Evolutionary conservation across 1,284 basidiomycete species (phyloP).

Genomic region (Sanghuangporus baumii): DNA sequence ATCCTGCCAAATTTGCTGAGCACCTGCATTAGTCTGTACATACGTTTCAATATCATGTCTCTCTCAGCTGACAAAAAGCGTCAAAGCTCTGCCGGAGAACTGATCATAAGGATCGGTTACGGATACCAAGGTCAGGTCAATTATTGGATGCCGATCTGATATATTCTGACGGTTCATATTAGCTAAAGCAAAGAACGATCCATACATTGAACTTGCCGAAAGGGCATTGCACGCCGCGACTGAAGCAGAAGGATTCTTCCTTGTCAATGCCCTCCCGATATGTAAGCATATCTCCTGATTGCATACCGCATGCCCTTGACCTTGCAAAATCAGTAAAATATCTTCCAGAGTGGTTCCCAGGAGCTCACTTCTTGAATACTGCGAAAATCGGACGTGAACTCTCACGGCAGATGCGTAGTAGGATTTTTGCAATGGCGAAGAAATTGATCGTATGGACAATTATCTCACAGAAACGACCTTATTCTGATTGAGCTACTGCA

Average conservation of each 20-base stretch:
- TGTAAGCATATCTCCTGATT: no score
- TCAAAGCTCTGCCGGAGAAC: slow-evolving; percentile 2
- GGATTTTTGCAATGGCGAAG: slow-evolving; percentile 9
- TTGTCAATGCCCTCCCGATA: slow-evolving; percentile 4
- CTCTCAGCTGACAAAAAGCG: background rate
- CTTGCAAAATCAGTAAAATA: background rate
- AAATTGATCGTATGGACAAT: background rate
- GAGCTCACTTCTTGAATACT: slow-evolving; percentile 1
- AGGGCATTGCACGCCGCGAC: slow-evolving; percentile 4
- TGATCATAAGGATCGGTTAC: slow-evolving; percentile 8
- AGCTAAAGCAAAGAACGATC: slow-evolving; percentile 14
- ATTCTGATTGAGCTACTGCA: background rate
- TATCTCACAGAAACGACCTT: no score
- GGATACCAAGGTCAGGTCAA: slow-evolving; percentile 6
- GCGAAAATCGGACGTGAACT: background rate
- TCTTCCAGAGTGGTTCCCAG: slow-evolving; percentile 15
- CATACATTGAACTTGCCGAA: slow-evolving; percentile 16
- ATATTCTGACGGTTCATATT: background rate
- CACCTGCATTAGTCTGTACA: background rate
- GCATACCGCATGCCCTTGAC: no score
- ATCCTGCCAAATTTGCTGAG: background rate
- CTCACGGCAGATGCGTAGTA: background rate
- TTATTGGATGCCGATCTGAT: background rate
- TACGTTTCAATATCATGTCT: background rate
- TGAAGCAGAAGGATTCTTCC: slow-evolving; percentile 9